These are phyloP conservation scores for Vaccinium vitisidaea DNA, from an alignment of 148 eudicot species.

Conservation along the genomic window DNA sequence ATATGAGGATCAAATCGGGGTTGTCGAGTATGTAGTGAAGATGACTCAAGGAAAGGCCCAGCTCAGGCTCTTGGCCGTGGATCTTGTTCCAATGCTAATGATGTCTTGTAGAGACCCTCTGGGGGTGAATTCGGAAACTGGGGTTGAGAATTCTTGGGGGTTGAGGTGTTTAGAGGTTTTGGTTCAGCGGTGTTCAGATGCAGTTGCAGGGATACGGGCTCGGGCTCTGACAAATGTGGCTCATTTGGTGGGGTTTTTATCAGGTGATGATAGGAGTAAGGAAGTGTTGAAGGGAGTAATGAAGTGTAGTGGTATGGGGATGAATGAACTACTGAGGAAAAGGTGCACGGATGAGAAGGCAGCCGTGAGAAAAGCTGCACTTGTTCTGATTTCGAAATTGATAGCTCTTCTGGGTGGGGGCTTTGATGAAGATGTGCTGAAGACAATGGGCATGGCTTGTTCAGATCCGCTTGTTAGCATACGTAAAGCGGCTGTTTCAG, in stretches of 20 bases:
- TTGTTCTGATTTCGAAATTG: slow-evolving; percentile 64
- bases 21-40: slow-evolving; percentile 71
- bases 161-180: slow-evolving; percentile 68
- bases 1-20: slow-evolving; percentile 52
- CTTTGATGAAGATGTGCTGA: slow-evolving; percentile 71
- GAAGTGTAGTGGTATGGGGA: slow-evolving; percentile 36
- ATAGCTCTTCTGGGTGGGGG: slow-evolving; percentile 56
- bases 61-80: slow-evolving; percentile 79
- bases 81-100: slow-evolving; percentile 57
- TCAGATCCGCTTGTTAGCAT: slow-evolving; percentile 95
- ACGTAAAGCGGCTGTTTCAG: slow-evolving; percentile 82
- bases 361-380: slow-evolving; percentile 89
- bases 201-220: slow-evolving; percentile 72
- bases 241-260: slow-evolving; percentile 55
- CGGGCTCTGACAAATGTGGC: slow-evolving; percentile 78
- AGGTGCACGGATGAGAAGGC: slow-evolving; percentile 93
- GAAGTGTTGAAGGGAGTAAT: slow-evolving; percentile 51
- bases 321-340: slow-evolving; percentile 60
- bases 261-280: slow-evolving; percentile 32
- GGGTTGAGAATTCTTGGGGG: slow-evolving; percentile 54
- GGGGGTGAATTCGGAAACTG: slow-evolving; percentile 29
- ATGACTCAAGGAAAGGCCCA: slow-evolving; percentile 76
- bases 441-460: slow-evolving; percentile 85
- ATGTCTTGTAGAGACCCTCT: slow-evolving; percentile 39
- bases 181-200: slow-evolving; percentile 77